phyloP scores from a whole-genome alignment of 1,139 yeast species.

The Nadsonia starkeyi-henricii region DNA sequence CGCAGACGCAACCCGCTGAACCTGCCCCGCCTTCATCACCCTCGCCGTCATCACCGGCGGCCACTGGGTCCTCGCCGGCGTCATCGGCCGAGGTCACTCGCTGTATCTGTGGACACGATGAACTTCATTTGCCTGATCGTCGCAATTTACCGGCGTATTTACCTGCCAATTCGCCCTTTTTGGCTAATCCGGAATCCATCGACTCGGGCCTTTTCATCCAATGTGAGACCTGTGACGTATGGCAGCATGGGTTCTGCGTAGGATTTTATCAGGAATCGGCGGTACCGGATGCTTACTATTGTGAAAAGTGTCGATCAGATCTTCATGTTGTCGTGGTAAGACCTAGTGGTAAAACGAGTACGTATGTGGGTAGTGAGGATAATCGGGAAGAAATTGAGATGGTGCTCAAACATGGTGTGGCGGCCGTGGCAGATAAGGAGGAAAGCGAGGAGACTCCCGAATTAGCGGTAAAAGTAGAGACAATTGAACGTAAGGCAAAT shows the following conservation, averaged over 20 bases:
- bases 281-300: slow-evolving; percentile 87
- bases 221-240: slow-evolving; percentile 84
- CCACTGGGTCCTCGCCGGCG: neutral
- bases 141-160: neutral
- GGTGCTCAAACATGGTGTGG: slow-evolving; percentile 17
- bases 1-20: neutral
- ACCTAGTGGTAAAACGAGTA: slow-evolving; percentile 32
- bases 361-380: slow-evolving; percentile 21
- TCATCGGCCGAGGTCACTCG: slow-evolving; percentile 58
- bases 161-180: slow-evolving; percentile 21
- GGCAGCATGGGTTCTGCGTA: slow-evolving; percentile 98
- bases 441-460: too few relatives aligned
- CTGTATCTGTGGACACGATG: slow-evolving; percentile 76
- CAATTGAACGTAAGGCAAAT: too few relatives aligned
- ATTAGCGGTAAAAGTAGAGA: too few relatives aligned
- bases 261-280: slow-evolving; percentile 59
- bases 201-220: slow-evolving; percentile 72
- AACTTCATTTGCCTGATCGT: slow-evolving; percentile 31
- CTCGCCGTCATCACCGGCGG: slow-evolving; percentile 1
- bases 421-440: slow-evolving; percentile 14
- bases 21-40: slow-evolving; percentile 1
- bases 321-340: slow-evolving; percentile 46
- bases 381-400: slow-evolving; percentile 16
- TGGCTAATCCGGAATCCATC: slow-evolving; percentile 42
- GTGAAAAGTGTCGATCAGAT: slow-evolving; percentile 81